These are phyloP conservation scores for Malassezia sympodialis DNA, from an alignment of 1,284 basidiomycete genomes.

Conservation along the genomic window DNA sequence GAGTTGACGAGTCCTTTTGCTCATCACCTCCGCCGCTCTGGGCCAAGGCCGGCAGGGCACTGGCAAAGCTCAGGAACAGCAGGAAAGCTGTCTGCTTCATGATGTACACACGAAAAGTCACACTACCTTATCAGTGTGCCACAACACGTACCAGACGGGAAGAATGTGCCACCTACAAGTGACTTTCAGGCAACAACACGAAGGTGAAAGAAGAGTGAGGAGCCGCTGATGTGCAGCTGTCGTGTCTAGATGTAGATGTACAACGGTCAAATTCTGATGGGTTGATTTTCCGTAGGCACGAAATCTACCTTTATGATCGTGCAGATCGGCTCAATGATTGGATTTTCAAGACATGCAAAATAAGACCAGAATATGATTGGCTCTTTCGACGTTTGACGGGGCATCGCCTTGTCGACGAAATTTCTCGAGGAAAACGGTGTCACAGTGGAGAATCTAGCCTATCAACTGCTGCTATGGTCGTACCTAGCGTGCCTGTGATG, in stretches of 20 bases:
- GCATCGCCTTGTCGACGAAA: background rate
- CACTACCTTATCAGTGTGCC: background rate
- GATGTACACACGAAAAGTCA: background rate
- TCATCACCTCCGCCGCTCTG: slow-evolving; percentile 7
- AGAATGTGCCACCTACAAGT: background rate
- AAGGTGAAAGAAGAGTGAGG: background rate
- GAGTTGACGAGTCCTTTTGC: slow-evolving; percentile 27
- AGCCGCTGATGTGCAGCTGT: background rate
- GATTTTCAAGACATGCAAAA: background rate
- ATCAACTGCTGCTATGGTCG: background rate
- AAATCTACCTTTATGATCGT: background rate
- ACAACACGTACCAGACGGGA: background rate
- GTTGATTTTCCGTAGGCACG: background rate
- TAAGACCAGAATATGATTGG: background rate
- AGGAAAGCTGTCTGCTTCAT: slow-evolving; percentile 19
- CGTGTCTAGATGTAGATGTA: background rate
- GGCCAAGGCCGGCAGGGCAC: slow-evolving; percentile 18
- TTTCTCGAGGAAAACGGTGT: background rate
- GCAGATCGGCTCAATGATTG: background rate
- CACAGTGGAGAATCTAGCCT: background rate
- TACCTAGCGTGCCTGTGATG: background rate
- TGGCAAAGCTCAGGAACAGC: slow-evolving; percentile 16
- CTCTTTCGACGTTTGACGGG: background rate
- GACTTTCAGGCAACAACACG: background rate
- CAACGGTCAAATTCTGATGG: background rate